Evolutionary conservation across 2,329 filamentous ascomycete species (phyloP), one percentile per base, ranked within the genome.

Genomic region (Trichoderma sp.): DNA sequence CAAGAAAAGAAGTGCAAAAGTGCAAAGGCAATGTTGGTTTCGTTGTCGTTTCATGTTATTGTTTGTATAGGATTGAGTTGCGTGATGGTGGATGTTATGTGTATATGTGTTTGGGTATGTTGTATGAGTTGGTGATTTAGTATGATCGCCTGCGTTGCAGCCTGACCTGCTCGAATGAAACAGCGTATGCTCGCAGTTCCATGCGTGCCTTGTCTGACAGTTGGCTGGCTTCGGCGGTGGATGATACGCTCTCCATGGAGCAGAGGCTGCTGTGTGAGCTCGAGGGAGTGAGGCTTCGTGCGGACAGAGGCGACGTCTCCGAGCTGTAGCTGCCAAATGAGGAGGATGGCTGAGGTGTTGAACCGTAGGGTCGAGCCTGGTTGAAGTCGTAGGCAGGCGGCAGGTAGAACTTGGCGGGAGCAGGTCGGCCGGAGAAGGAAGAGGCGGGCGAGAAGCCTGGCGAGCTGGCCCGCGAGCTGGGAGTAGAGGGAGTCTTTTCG

Each of bases 261-360:
- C 90, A 92, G 66, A 97, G 87, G 77, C 93, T 96, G 74, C 91
- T 92, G 78, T 94, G 90, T 29, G 93, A 96, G 74, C 92, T 93
- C 27, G 93, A 96, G 3, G 90, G 88, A 10, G 87, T 88, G 69
- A 91, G 81, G 69, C 78, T 81, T 70, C 86, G 82, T 72, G 55
- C 21, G 24, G 70, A 55, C 70, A 68, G 6, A 56, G 64, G 37
- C 63, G 70, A 24, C 72, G 71, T 49, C 65, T 61, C 64, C 19
- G 71, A 80, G 31, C 81, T 63, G 70, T 73, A 73, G 69, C 72
- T 71, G 67, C 68, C 69, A 69, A 66, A 56, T 29, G 66, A 67
- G 7, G 67, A 73, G 73, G 68, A 74, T 72, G 79, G 83, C 66
- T 80, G 81, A 31, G 86, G 81, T 29, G 85, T 84, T 67, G 81